Conservation (phyloP, 73 alveolate species). For the Paramecium octaurelia region DNA sequence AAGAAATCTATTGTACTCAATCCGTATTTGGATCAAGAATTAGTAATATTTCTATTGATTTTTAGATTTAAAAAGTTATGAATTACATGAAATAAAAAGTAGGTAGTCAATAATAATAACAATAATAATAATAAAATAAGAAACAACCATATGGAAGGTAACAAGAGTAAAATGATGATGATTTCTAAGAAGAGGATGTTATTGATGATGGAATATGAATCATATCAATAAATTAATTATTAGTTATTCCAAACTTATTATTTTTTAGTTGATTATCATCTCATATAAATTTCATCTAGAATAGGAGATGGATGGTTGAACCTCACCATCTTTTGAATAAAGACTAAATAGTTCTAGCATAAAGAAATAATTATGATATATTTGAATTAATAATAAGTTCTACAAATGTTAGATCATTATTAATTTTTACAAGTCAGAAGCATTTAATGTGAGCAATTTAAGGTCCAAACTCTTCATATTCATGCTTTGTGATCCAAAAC, state of each 20-base stretch:
- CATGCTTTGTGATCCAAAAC: slow-evolving; percentile 97
- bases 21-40: slow-evolving; percentile 83
- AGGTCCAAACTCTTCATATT: slow-evolving; percentile 97
- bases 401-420: background rate
- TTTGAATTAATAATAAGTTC: background rate
- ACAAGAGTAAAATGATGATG: background rate
- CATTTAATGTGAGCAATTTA: slow-evolving; percentile 96
- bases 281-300: background rate
- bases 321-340: too few species aligned
- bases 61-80: slow-evolving; percentile 17
- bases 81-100: slow-evolving; percentile 7
- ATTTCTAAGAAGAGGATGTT: slow-evolving; percentile 42
- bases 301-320: too few species aligned
- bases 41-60: slow-evolving; percentile 56
- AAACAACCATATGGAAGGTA: background rate
- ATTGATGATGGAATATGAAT: slow-evolving; percentile 36
- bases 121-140: background rate
- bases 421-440: slow-evolving; percentile 41
- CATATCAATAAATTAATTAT: background rate
- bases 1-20: slow-evolving; percentile 72
- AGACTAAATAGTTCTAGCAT: too few species aligned
- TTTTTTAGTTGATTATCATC: background rate
- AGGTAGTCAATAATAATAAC: background rate
- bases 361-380: too few species aligned
- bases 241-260: background rate